Conservation (phyloP, 1,284 basidiomycete species). For the Chiua sp. region DNA sequence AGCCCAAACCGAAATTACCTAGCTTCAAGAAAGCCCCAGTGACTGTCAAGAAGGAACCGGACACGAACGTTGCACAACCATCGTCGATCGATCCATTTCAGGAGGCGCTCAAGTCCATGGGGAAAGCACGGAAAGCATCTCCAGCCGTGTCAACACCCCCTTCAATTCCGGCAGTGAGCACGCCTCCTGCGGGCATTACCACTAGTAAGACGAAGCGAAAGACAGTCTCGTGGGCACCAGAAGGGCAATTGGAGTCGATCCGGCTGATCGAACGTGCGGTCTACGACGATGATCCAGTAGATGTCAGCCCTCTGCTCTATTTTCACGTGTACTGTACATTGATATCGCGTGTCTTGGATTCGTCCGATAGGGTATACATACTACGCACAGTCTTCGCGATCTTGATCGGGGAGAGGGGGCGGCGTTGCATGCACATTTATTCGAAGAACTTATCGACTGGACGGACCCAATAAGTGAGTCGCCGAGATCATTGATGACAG, state of each 20-base stretch:
- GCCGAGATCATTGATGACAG: constrained; percentile 9
- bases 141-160: constrained; percentile 49
- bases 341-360: constrained; percentile 47
- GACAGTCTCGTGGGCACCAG: constrained; percentile 76
- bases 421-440: constrained; percentile 76
- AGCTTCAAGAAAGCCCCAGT: constrained; percentile 77
- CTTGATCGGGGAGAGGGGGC: constrained; percentile 85
- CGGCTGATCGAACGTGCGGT: constrained; percentile 81
- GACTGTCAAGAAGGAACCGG: constrained; percentile 56
- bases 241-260: constrained; percentile 70
- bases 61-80: constrained; percentile 71
- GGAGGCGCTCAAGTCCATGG: constrained; percentile 78
- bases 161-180: constrained; percentile 35
- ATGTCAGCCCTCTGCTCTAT: constrained; percentile 65
- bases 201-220: constrained; percentile 69
- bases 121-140: constrained; percentile 60
- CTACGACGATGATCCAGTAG: constrained; percentile 82
- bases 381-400: constrained; percentile 73
- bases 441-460: constrained; percentile 86
- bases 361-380: constrained; percentile 65
- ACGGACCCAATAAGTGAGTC: constrained; percentile 72
- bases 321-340: constrained; percentile 58
- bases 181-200: constrained; percentile 40
- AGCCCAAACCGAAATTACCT: constrained; percentile 79
- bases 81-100: constrained; percentile 80